phyloP scores from a whole-genome alignment of 2,329 filamentous ascomycete genomes.

The Penicillium sp. region DNA sequence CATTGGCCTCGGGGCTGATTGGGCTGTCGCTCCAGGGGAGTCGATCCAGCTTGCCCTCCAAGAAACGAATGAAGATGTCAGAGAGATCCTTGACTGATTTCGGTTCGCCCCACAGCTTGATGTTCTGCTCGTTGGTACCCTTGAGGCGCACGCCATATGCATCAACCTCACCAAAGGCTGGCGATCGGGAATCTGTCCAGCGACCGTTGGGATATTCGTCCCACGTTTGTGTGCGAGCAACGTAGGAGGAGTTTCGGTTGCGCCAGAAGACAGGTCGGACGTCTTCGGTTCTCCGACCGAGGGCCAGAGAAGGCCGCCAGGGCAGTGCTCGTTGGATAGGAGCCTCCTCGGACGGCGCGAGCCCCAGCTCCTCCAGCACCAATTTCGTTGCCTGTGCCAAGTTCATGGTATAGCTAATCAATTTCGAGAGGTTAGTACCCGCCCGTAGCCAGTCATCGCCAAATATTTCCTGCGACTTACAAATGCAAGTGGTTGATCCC shows the following conservation, averaged over 20 bases:
- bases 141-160: conserved; percentile 90
- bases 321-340: conserved; percentile 85
- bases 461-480: conserved; percentile 34
- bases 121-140: conserved; percentile 91
- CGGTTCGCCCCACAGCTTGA: conserved; percentile 89
- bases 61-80: conserved; percentile 75
- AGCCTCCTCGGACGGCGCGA: conserved; percentile 70
- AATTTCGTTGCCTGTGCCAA: conserved; percentile 88
- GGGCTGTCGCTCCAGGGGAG: conserved; percentile 92
- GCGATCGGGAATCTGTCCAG: conserved; percentile 95
- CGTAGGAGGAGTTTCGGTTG: conserved; percentile 92
- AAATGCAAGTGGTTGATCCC: conserved; percentile 91
- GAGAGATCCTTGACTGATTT: conserved; percentile 72
- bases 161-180: conserved; percentile 91
- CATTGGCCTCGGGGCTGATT: conserved; percentile 74
- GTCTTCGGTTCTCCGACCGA: conserved; percentile 85
- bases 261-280: conserved; percentile 98
- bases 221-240: conserved; percentile 94
- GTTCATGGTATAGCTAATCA: conserved; percentile 82
- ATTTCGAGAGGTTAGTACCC: conserved; percentile 22
- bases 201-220: conserved; percentile 98
- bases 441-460: background rate
- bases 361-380: conserved; percentile 81
- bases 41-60: conserved; percentile 71
- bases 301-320: conserved; percentile 89